phyloP scores from a whole-genome alignment of 1,139 yeast species.

The Taiozyma sp. region DNA sequence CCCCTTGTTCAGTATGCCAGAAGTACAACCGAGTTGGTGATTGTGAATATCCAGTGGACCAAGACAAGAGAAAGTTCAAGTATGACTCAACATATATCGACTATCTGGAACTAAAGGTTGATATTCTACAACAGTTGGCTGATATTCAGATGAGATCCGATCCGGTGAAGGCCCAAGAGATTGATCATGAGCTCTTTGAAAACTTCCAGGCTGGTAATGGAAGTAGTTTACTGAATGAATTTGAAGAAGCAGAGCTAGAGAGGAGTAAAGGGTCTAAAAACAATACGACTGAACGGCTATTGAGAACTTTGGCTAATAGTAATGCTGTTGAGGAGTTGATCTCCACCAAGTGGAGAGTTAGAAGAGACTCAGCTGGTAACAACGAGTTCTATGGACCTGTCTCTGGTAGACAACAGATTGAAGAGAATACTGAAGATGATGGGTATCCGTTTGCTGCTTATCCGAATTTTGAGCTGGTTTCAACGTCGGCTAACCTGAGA shows the following conservation, averaged over 20 bases:
- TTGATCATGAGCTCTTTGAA: constrained; percentile 5
- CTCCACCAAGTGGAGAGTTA: constrained; percentile 26
- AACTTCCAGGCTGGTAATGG: not conserved
- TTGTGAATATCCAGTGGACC: constrained; percentile 14
- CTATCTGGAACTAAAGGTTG: constrained; percentile 17
- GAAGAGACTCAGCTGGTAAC: constrained; percentile 18
- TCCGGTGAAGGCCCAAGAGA: constrained; percentile 4
- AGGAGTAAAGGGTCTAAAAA: not conserved
- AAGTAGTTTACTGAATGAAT: not conserved
- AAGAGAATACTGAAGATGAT: constrained; percentile 18
- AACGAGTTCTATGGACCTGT: constrained; percentile 27
- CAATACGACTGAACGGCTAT: constrained; percentile 5
- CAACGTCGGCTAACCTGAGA: constrained; percentile 4
- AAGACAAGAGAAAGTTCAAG: constrained; percentile 18
- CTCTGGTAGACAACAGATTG: constrained; percentile 24
- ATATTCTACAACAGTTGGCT: constrained; percentile 14
- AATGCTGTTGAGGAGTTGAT: constrained; percentile 25
- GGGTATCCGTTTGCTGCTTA: constrained; percentile 1
- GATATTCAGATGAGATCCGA: constrained; percentile 13
- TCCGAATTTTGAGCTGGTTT: constrained; percentile 7
- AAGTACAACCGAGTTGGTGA: constrained; percentile 13
- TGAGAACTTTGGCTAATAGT: constrained; percentile 13
- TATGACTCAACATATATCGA: constrained; percentile 20
- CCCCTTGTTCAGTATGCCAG: constrained; percentile 11
- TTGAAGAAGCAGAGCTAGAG: not conserved